Evolutionary conservation across 352 stramenopile species (phyloP).

Genomic region (Globisporangium paroecandrum): DNA sequence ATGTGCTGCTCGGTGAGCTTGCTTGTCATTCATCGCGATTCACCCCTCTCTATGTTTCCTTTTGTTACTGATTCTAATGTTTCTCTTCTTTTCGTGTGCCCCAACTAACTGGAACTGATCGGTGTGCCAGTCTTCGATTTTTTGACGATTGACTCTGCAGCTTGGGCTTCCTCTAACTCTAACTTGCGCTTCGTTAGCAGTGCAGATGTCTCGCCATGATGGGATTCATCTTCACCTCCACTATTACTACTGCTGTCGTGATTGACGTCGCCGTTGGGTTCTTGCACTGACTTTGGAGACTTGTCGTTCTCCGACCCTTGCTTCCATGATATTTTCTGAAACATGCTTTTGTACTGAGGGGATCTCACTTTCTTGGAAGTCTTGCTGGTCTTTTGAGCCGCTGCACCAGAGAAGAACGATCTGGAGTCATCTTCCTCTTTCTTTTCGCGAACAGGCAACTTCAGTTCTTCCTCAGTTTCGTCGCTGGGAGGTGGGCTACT

Average conservation of each 20-base stretch:
- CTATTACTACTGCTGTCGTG: constrained; percentile 31
- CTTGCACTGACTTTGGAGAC: constrained; percentile 21
- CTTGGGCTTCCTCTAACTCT: constrained; percentile 43
- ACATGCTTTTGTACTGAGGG: constrained; percentile 73
- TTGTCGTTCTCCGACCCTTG: constrained; percentile 19
- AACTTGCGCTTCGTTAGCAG: constrained; percentile 59
- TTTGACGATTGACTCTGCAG: constrained; percentile 64
- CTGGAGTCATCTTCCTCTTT: constrained; percentile 49
- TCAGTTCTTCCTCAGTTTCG: constrained; percentile 44
- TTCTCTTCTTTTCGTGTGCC: constrained; percentile 6
- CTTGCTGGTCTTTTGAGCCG: constrained; percentile 40
- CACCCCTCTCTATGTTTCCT: constrained; percentile 17
- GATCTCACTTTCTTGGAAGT: constrained; percentile 33
- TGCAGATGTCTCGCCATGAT: constrained; percentile 22
- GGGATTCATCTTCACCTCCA: constrained; percentile 17
- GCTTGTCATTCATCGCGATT: constrained; percentile 8
- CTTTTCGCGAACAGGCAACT: constrained; percentile 56
- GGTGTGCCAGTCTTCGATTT: constrained; percentile 70
- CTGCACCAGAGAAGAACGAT: constrained; percentile 48
- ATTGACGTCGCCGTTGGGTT: constrained; percentile 5
- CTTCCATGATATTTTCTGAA: constrained; percentile 78
- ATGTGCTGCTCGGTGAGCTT: constrained; percentile 11
- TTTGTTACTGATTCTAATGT: constrained; percentile 8
- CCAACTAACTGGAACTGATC: constrained; percentile 58
- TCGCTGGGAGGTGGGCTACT: constrained; percentile 23